phyloP scores from a whole-genome alignment of 768 basidiomycete species.

The Collybia mongolica region DNA sequence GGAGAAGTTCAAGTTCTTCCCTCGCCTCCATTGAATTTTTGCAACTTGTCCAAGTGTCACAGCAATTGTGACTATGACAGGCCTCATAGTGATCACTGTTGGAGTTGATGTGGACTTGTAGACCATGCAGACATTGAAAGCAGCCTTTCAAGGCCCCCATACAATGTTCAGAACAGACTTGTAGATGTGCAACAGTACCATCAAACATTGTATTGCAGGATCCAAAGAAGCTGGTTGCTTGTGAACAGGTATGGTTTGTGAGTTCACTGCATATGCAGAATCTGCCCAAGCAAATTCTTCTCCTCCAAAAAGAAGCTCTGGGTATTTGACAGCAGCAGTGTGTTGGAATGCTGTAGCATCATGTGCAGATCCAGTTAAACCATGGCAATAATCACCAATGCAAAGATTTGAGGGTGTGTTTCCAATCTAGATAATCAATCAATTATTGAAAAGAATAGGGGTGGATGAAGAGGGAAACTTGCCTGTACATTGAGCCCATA shows the following conservation, averaged over 20 bases:
- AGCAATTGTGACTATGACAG: conserved; percentile 21
- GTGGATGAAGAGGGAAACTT: not conserved
- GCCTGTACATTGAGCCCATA: conserved; percentile 31
- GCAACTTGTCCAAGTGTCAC: conserved; percentile 20
- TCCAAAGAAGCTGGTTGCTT: conserved; percentile 23
- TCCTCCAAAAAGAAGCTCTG: conserved; percentile 17
- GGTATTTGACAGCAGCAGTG: conserved; percentile 10
- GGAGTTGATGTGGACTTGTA: conserved; percentile 26
- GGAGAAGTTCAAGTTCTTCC: conserved; percentile 19
- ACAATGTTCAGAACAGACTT: conserved; percentile 28
- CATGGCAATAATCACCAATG: conserved; percentile 19
- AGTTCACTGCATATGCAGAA: conserved; percentile 23
- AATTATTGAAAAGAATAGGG: no score
- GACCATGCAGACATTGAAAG: conserved; percentile 19
- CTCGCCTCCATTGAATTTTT: conserved; percentile 4
- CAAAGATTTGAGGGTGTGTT: conserved; percentile 18
- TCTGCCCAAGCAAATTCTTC: conserved; percentile 15
- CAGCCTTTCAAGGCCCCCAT: conserved; percentile 30
- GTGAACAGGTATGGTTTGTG: conserved; percentile 24
- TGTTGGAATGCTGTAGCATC: conserved; percentile 18
- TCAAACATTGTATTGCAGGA: conserved; percentile 26
- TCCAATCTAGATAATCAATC: conserved; percentile 8
- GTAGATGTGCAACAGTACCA: conserved; percentile 16
- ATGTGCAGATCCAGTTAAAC: conserved; percentile 20
- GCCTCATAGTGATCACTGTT: conserved; percentile 24